phyloP scores from a whole-genome alignment of 2,329 filamentous ascomycete genomes.

The Colletotrichum zoysiae region DNA sequence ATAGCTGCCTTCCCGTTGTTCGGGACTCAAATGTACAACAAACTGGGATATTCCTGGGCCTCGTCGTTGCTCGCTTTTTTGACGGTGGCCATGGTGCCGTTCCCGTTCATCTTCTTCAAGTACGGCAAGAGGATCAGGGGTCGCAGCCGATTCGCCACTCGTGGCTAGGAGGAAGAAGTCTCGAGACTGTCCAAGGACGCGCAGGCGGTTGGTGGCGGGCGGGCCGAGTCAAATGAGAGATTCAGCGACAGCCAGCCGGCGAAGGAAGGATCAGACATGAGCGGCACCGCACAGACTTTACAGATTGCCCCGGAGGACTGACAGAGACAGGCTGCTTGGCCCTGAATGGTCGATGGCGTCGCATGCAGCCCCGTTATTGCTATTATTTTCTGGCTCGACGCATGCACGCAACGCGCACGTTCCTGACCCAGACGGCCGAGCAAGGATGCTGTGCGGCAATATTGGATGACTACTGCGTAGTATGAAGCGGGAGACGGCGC shows the following conservation, averaged over 20 bases:
- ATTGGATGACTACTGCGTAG: slow-evolving; percentile 18
- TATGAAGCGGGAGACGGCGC: slow-evolving; percentile 9
- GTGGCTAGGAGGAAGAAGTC: slow-evolving; percentile 16
- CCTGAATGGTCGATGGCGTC: slow-evolving; percentile 15
- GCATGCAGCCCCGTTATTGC: slow-evolving; percentile 16
- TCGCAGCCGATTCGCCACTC: slow-evolving; percentile 65
- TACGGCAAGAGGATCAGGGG: slow-evolving; percentile 69
- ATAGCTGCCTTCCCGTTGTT: slow-evolving; percentile 81
- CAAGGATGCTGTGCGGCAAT: slow-evolving; percentile 19
- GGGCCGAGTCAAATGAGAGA: slow-evolving; percentile 22
- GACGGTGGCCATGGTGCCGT: slow-evolving; percentile 72
- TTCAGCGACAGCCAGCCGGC: slow-evolving; percentile 11
- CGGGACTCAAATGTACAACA: slow-evolving; percentile 78
- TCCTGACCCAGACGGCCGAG: slow-evolving; percentile 30
- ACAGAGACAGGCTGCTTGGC: slow-evolving; percentile 2
- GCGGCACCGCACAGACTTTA: slow-evolving; percentile 36
- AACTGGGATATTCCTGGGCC: slow-evolving; percentile 78
- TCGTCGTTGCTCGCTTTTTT: slow-evolving; percentile 72
- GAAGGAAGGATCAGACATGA: slow-evolving; percentile 11
- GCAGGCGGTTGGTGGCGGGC: slow-evolving; percentile 10
- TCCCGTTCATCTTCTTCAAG: slow-evolving; percentile 73
- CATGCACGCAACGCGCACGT: slow-evolving; percentile 14
- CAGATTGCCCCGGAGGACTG: slow-evolving; percentile 21
- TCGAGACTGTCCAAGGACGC: not conserved
- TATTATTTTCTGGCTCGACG: slow-evolving; percentile 4